Percentiles rank a stretch among this genome's conserved stretches.
These are phyloP conservation scores for Moesziomyces antarcticus DNA, from an alignment of 1,284 basidiomycete species.

Conservation along the genomic window DNA sequence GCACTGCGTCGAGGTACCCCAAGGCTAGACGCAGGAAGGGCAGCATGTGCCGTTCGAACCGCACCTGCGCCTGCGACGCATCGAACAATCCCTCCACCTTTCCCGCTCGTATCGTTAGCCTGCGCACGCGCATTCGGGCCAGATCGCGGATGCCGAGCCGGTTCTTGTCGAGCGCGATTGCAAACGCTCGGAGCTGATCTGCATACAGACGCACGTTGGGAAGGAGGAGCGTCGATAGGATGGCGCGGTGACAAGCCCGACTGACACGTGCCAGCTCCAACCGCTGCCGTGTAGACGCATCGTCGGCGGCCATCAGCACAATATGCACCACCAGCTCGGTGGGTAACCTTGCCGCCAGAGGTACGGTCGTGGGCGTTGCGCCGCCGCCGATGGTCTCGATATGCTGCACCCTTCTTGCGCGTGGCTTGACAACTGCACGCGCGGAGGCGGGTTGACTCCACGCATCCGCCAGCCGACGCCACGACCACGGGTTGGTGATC, in stretches of 20 bases:
- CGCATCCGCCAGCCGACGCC: constrained; percentile 12
- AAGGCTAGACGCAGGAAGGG: constrained; percentile 22
- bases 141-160: constrained; percentile 13
- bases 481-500: constrained; percentile 28
- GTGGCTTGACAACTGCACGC: constrained; percentile 4
- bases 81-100: constrained; percentile 34
- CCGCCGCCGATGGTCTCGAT: constrained; percentile 46
- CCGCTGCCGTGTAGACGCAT: background rate
- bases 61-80: constrained; percentile 34
- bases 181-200: constrained; percentile 20
- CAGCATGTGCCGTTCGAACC: constrained; percentile 17
- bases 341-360: constrained; percentile 16
- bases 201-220: constrained; percentile 15
- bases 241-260: constrained; percentile 18
- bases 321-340: constrained; percentile 32
- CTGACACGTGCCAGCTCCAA: constrained; percentile 26
- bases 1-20: constrained; percentile 1
- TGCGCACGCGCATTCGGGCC: constrained; percentile 4
- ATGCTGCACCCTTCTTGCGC: constrained; percentile 27
- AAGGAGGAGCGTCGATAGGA: constrained; percentile 12
- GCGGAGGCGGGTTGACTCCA: constrained; percentile 3
- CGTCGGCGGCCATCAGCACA: constrained; percentile 25
- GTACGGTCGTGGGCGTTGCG: background rate
- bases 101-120: constrained; percentile 13
- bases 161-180: constrained; percentile 21